phyloP scores from a whole-genome alignment of 441 rosid species.

The Hura crepitans region DNA sequence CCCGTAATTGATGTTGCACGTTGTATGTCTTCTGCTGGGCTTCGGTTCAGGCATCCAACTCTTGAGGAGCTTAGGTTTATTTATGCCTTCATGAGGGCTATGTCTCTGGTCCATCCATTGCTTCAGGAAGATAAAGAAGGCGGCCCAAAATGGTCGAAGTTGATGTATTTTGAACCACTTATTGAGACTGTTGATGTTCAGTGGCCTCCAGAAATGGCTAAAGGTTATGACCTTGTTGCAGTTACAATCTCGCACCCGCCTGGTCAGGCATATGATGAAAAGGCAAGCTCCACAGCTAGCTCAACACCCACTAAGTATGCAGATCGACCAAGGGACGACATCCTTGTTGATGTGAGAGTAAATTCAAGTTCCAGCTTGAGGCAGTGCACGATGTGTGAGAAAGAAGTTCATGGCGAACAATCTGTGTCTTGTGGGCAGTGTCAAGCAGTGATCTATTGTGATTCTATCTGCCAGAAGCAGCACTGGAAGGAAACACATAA shows the following conservation, averaged over 20 bases:
- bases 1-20: conserved; percentile 63
- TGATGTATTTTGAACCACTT: conserved; percentile 47
- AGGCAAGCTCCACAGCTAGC: conserved; percentile 36
- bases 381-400: conserved; percentile 39
- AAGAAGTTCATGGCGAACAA: conserved; percentile 38
- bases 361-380: conserved; percentile 30
- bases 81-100: conserved; percentile 58
- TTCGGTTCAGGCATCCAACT: conserved; percentile 54
- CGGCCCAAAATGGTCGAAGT: conserved; percentile 43
- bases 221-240: conserved; percentile 52
- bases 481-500: conserved; percentile 41
- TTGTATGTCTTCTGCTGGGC: conserved; percentile 45
- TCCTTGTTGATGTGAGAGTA: conserved; percentile 29
- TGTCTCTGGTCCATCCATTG: conserved; percentile 59
- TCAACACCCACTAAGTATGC: conserved; percentile 44
- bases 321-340: conserved; percentile 36
- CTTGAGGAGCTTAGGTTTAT: conserved; percentile 64
- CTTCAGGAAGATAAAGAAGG: conserved; percentile 51
- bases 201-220: conserved; percentile 61
- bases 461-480: conserved; percentile 42
- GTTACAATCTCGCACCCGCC: conserved; percentile 67
- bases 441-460: conserved; percentile 35
- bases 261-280: conserved; percentile 52
- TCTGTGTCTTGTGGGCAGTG: conserved; percentile 37
- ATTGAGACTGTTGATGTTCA: conserved; percentile 74